These are phyloP conservation scores for Myxozyma neglecta DNA, from an alignment of 805 yeast species.

Conservation along the genomic window DNA sequence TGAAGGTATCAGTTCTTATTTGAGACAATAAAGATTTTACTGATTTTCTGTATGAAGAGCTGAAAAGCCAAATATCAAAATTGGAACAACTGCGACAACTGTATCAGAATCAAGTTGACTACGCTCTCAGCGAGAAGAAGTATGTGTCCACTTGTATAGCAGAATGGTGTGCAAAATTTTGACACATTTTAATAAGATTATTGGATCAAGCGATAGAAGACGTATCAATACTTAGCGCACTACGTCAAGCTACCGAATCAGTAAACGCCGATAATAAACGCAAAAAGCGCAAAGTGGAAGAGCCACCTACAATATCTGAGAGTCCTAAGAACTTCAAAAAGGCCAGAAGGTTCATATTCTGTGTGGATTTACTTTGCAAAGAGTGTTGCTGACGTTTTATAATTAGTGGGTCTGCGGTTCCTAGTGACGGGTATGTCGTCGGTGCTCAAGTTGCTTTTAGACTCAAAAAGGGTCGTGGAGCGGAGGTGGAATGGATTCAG, in stretches of 20 bases:
- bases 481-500: constrained; percentile 93
- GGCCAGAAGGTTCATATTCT: constrained; percentile 19
- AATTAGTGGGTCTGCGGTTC: constrained; percentile 19
- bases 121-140: constrained; percentile 19
- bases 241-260: constrained; percentile 24
- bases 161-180: not conserved
- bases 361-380: not conserved
- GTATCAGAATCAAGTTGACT: constrained; percentile 16
- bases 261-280: constrained; percentile 18
- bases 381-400: not conserved
- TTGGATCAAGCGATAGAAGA: constrained; percentile 28
- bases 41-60: not conserved
- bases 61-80: constrained; percentile 9
- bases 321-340: constrained; percentile 23
- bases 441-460: constrained; percentile 90
- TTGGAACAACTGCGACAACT: constrained; percentile 18
- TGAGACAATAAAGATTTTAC: too few species aligned
- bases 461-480: constrained; percentile 57
- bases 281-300: constrained; percentile 30
- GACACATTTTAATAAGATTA: not conserved
- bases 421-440: constrained; percentile 10
- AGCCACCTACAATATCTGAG: constrained; percentile 9
- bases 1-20: not conserved
- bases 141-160: not conserved
- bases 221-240: constrained; percentile 17